Evolutionary conservation across 2,329 filamentous ascomycete genomes (phyloP), one percentile per base, ranked within the genome.

Genomic region (Rhinocladiella similis): DNA sequence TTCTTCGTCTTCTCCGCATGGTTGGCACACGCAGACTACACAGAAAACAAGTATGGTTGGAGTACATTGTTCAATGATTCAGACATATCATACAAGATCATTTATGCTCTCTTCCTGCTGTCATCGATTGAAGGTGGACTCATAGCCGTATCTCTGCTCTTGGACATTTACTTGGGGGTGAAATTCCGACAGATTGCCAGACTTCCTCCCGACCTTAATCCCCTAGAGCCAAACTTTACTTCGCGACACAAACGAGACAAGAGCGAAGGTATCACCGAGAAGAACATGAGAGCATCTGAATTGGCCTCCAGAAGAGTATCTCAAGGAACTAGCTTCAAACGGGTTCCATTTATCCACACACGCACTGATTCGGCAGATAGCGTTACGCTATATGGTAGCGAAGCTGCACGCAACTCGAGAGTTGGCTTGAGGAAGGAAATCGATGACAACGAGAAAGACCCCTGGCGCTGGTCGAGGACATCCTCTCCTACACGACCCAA

Each of bases 171-270:
- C 74, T 79, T 97, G 22, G 84, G 85, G 14, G 70, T 89, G 50
- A 83, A 88, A 64, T 97, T 97, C 83, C 84, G 87, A 39, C 88
- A 89, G 68, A 97, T 97, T 66, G 80, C 86, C 4, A 78, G 81
- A 18, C 81, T 97, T 70, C 93, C 93, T 5, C 92, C 93, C 7
- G 93, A 97, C 68, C 91, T 96, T 89, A 97, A 97, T 70, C 93
- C 93, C 1, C 80, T 97, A 13, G 92, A 97, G 70, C 49, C 57
- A 12, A 87, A 93, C 66, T 76, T 96, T 56, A 97, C 91, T 1
- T 86, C 90, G 55, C 79, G 74, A 68, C 91, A 95, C 74, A 92
- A 91, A 77, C 84, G 88, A 68, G 92, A 89, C 69, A 84, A 83
- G 63, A 80, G 83, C 14, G 67, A 75, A 10, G 72, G 72, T 1